Conservation (phyloP, 1,139 yeast species). For the Saccharomyces hybrid region DNA sequence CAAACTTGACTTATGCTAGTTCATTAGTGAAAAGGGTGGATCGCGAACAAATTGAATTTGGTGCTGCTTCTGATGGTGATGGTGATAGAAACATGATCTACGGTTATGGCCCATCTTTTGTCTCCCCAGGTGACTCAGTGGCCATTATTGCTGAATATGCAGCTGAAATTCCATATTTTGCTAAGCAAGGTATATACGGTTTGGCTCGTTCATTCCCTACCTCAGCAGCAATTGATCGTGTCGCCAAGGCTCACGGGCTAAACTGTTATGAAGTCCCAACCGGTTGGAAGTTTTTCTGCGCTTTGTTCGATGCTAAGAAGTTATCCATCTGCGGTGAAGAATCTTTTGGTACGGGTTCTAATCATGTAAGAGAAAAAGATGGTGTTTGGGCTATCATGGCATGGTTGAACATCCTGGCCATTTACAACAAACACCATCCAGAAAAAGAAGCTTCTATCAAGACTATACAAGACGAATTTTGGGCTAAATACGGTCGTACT, state of each 20-base stretch:
- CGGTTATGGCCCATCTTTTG: slow-evolving; percentile 86
- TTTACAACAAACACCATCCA: slow-evolving; percentile 51
- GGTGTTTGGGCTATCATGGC: slow-evolving; percentile 97
- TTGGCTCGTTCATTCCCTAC: slow-evolving; percentile 99
- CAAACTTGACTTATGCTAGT: slow-evolving; percentile 89
- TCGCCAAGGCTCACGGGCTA: slow-evolving; percentile 70
- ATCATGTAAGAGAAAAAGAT: slow-evolving; percentile 95
- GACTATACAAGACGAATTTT: slow-evolving; percentile 74
- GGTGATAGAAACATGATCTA: slow-evolving; percentile 99
- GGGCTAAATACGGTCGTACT: slow-evolving; percentile 93
- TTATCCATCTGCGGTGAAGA: slow-evolving; percentile 97
- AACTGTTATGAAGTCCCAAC: slow-evolving; percentile 92
- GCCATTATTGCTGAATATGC: slow-evolving; percentile 96
- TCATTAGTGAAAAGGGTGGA: slow-evolving; percentile 83
- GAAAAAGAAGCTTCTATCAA: slow-evolving; percentile 59
- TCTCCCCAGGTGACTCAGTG: slow-evolving; percentile 96
- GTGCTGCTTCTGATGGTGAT: slow-evolving; percentile 98
- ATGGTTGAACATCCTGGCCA: slow-evolving; percentile 92
- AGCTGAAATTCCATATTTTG: slow-evolving; percentile 76
- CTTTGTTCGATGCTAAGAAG: slow-evolving; percentile 84
- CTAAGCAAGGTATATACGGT: slow-evolving; percentile 79
- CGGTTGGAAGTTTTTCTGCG: slow-evolving; percentile 98
- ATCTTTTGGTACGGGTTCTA: slow-evolving; percentile 95
- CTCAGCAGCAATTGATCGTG: slow-evolving; percentile 86
- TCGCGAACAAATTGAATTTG: slow-evolving; percentile 71